These are phyloP conservation scores for Chaetomium globosum DNA, from an alignment of 2,329 filamentous ascomycete species.

Conservation along the genomic window DNA sequence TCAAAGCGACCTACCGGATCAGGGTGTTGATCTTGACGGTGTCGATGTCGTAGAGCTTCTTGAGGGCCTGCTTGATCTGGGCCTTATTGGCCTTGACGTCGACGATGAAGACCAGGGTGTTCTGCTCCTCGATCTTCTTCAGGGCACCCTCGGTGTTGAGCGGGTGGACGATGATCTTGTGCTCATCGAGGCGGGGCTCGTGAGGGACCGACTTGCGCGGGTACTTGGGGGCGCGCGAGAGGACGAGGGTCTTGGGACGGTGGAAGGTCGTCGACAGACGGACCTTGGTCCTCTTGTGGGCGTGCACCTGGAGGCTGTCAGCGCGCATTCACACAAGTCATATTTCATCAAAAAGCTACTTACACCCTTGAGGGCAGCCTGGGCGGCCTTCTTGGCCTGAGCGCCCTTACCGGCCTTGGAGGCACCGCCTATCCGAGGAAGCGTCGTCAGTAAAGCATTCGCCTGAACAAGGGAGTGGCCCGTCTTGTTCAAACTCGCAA, in stretches of 20 bases:
- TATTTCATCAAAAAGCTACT: conserved; percentile 47
- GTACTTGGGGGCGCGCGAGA: conserved; percentile 92
- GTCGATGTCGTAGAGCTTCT: conserved; percentile 99
- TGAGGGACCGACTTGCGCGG: conserved; percentile 92
- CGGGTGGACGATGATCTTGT: conserved; percentile 97
- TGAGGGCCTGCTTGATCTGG: conserved; percentile 96
- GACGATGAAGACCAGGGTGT: conserved; percentile 98
- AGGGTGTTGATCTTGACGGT: conserved; percentile 99
- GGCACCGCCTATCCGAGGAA: conserved; percentile 58
- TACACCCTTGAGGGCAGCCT: conserved; percentile 95
- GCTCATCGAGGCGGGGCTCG: conserved; percentile 88
- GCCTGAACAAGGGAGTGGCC: conserved; percentile 50
- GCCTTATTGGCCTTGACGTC: conserved; percentile 99
- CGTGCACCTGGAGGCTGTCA: conserved; percentile 49
- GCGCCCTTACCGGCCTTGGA: conserved; percentile 60
- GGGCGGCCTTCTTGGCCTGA: conserved; percentile 91
- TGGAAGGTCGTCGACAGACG: conserved; percentile 94
- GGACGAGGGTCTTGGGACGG: conserved; percentile 92
- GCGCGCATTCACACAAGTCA: conserved; percentile 4
- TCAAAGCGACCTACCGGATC: conserved; percentile 70
- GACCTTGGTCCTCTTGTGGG: conserved; percentile 89
- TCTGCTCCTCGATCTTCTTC: conserved; percentile 99
- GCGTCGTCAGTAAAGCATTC: conserved; percentile 65
- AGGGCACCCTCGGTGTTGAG: conserved; percentile 99
- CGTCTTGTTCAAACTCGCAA: conserved; percentile 65